These are phyloP conservation scores for Kappamyces sp. DNA, from an alignment of 192 early-diverging fungal genomes.

Conservation along the genomic window DNA sequence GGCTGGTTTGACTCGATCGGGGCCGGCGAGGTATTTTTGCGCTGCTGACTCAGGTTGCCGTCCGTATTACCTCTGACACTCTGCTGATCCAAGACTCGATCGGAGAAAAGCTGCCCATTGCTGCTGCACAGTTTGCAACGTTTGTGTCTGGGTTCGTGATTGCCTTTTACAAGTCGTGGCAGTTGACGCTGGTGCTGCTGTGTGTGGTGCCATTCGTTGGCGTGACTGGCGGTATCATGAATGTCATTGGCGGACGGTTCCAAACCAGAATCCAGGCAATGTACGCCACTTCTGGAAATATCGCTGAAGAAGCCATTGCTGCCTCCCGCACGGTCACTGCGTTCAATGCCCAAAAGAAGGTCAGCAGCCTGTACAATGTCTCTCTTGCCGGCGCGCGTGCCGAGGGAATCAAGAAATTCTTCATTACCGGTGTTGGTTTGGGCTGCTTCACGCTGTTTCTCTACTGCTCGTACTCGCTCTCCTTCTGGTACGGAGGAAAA, in stretches of 20 bases:
- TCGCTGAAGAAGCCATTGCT: conserved; percentile 40
- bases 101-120: conserved; percentile 73
- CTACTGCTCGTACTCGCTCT: conserved; percentile 27
- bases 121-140: conserved; percentile 53
- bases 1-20: conserved; percentile 76
- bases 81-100: conserved; percentile 84
- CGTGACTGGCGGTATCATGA: conserved; percentile 24
- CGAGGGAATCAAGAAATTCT: conserved; percentile 40
- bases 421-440: conserved; percentile 35
- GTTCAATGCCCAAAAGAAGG: conserved; percentile 33
- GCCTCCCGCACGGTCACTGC: conserved; percentile 35
- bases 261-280: conserved; percentile 22
- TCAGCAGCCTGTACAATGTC: conserved; percentile 18
- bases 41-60: conserved; percentile 45
- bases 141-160: conserved; percentile 68
- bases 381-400: conserved; percentile 22
- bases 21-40: conserved; percentile 48
- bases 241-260: conserved; percentile 22
- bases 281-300: conserved; percentile 33
- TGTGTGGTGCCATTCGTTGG: conserved; percentile 70
- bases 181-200: conserved; percentile 73
- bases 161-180: conserved; percentile 70
- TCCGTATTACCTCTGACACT: conserved; percentile 80
- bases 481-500: conserved; percentile 51
- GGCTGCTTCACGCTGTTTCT: conserved; percentile 27